phyloP scores from a whole-genome alignment of 352 stramenopile genomes.

The Stramenopiles sp. region DNA sequence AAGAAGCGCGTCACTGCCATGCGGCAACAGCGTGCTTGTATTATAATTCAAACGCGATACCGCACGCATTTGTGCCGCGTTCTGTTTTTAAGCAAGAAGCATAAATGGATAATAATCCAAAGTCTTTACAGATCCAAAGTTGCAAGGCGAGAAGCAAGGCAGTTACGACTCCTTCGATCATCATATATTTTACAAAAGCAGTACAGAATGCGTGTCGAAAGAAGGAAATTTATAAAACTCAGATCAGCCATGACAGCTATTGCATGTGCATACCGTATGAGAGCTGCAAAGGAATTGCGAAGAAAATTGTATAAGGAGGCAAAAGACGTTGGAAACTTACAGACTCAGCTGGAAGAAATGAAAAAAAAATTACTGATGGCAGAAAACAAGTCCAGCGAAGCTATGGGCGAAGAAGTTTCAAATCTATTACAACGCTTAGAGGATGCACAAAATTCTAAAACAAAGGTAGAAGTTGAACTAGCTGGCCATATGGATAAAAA shows the following conservation, averaged over 20 bases:
- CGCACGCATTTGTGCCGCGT: background rate
- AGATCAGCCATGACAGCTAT: background rate
- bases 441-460: constrained; percentile 1
- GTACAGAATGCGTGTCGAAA: background rate
- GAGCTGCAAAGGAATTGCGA: background rate
- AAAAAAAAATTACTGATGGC: constrained; percentile 4
- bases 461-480: background rate
- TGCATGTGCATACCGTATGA: background rate
- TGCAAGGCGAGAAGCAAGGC: background rate
- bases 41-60: background rate
- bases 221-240: background rate
- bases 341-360: background rate
- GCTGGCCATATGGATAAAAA: constrained; percentile 11
- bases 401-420: background rate
- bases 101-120: background rate
- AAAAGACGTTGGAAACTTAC: constrained; percentile 6
- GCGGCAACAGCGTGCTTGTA: background rate
- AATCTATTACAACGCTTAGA: background rate
- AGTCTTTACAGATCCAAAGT: background rate
- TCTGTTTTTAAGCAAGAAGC: background rate
- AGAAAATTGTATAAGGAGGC: constrained; percentile 1
- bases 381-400: background rate
- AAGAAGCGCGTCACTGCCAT: background rate
- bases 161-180: background rate
- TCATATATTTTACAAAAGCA: constrained; percentile 8